These are phyloP conservation scores for Nicotiana attenuata DNA, from an alignment of 257 asterid species.

Conservation along the genomic window DNA sequence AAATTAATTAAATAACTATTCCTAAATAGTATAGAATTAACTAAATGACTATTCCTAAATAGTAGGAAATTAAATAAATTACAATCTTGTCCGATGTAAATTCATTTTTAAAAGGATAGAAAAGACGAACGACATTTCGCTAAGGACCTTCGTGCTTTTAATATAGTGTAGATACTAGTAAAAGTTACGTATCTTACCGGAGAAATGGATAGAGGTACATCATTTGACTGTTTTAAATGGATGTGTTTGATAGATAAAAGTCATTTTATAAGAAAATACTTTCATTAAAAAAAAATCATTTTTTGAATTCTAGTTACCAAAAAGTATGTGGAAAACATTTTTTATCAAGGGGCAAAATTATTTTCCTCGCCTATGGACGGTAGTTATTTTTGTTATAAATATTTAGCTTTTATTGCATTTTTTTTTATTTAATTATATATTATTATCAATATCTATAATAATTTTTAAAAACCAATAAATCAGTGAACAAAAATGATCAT, in stretches of 20 bases:
- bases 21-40: too few relatives aligned
- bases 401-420: neutral
- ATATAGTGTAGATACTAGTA: too few relatives aligned
- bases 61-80: too few relatives aligned
- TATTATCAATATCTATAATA: neutral
- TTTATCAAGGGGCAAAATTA: neutral
- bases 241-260: too few relatives aligned
- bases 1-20: too few relatives aligned
- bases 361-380: neutral
- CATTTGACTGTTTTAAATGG: neutral
- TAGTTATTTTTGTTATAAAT: neutral
- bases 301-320: neutral
- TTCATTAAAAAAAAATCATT: too few relatives aligned
- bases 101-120: too few relatives aligned
- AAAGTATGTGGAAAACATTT: neutral
- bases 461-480: neutral
- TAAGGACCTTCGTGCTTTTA: too few relatives aligned
- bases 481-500: neutral
- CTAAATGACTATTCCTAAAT: too few relatives aligned
- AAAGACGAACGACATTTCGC: too few relatives aligned
- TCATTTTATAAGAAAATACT: neutral
- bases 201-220: neutral
- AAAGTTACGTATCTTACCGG: neutral
- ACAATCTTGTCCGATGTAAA: too few relatives aligned
- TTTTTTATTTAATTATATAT: neutral